A percentile compares a stretch with the other conserved stretches of the same genome.
Conservation (phyloP, 345 rosid species). For the Citrus australasica region DNA sequence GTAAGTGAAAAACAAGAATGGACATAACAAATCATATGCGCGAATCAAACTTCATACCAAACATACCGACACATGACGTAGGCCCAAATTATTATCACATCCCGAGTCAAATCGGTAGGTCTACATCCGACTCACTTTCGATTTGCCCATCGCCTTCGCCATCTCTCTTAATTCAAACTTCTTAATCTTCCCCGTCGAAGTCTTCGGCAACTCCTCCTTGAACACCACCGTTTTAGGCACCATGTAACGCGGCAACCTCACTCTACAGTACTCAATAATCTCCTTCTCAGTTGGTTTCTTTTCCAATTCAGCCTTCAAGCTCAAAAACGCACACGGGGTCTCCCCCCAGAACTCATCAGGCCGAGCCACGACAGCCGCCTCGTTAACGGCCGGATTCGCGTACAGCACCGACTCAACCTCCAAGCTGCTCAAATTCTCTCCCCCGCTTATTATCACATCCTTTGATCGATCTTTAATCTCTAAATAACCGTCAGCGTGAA, state of each 20-base stretch:
- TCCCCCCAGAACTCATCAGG: conserved; percentile 87
- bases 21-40: no score
- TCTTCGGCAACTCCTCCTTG: conserved; percentile 52
- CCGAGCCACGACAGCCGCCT: conserved; percentile 83
- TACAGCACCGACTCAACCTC: conserved; percentile 77
- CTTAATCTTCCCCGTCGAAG: conserved; percentile 63
- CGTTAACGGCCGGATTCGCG: conserved; percentile 54
- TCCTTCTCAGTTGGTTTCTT: conserved; percentile 23
- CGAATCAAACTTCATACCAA: no score
- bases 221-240: conserved; percentile 63
- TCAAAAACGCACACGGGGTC: conserved; percentile 78
- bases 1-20: no score
- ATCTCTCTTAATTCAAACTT: conserved; percentile 50
- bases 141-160: conserved; percentile 19
- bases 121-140: conserved; percentile 38
- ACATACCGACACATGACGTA: no score
- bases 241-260: conserved; percentile 55
- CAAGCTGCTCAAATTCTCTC: conserved; percentile 76
- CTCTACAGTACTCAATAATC: conserved; percentile 38
- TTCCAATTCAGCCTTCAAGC: conserved; percentile 27
- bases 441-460: conserved; percentile 80
- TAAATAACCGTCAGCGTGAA: conserved; percentile 61
- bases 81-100: neutral
- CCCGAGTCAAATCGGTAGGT: neutral
- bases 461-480: conserved; percentile 75